Base-by-base conservation (phyloP, 2,329 filamentous ascomycete species). In the Colletotrichum tanaceti region DNA sequence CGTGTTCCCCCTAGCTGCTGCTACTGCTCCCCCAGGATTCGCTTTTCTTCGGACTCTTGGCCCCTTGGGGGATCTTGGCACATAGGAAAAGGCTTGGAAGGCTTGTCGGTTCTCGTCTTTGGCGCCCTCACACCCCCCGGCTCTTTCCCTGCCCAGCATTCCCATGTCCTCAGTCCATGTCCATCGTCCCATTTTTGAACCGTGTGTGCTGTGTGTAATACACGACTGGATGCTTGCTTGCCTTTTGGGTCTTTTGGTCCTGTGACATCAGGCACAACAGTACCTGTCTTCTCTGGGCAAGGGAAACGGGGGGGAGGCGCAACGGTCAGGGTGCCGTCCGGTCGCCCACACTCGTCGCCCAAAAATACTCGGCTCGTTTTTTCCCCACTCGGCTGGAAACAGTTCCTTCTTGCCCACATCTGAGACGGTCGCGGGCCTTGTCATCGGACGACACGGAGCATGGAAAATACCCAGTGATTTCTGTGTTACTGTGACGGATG, bases 351-450 rank as follows among this genome's bases (percentile, higher is more conserved):
- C 58, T 32, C 28, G 9, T 32, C 28, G 28, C 43, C 62, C 62
- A 61, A 65, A 65, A 68, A 65, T 65, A 65, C 35, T 57, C 49
- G 55, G 55, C 35, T 60, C 50, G 32, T 50, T 49, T 32, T 32
- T 32, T 32, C 2, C 10, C 1, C 41, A 46, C 62, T 61, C 54
- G 55, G 66, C 63, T 65, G 62, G 65, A 60, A 68, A 68, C 62
- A 61, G 55, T 49, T 44, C 50, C 59, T 41, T 32, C 28, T 32
- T 32, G 28, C 28, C 28, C 55, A 41, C 66, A 61, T 68, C 62
- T 61, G 62, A 68, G 66, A 68, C 66, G 50, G 66, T 65, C 66
- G 62, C 62, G 65, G 66, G 62, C 55, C 24, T 60, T 43, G 39
- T 20, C 28, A 60, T 68, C 66, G 41, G 66, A 68, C 66, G 66